Evolutionary conservation across 1,284 basidiomycete genomes (phyloP), one percentile per base, ranked within the genome.

Genomic region (Hypsizygus ulmarius): DNA sequence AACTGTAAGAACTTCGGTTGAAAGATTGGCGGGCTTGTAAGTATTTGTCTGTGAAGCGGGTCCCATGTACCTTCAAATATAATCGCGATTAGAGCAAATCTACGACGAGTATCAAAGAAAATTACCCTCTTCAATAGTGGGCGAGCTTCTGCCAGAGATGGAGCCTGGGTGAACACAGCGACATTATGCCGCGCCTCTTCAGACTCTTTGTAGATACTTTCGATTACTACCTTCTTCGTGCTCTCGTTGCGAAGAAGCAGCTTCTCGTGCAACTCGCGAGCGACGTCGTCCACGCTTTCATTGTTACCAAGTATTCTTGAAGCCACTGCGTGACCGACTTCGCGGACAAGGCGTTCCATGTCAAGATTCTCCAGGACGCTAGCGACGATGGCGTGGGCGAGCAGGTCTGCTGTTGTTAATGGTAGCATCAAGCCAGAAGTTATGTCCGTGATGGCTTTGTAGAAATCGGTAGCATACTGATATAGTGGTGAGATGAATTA

Each of bases 361-460:
- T 99, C 96, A 60, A 99, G 86, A 60, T 98, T 97, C 72, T 99
- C 96, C 18, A 98, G 79, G 25, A 98, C 96, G 59, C 92, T 93
- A 16, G 93, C 96, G 45, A 97, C 92, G 55, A 99, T 99, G 29
- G 96, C 97, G 64, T 97, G 93, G n/a, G 95, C 86, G 36, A 99
- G 82, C 19, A 98, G 81, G 64, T 94, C 90, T 25, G 96, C 97
- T 11, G 94, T 98, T 3, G 95, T 97, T 36, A 99, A 77, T 1
- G 96, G 97, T 5, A 99, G 81, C 87, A 98, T 95, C 47, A 95
- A 78, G 6, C 93, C 94, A 9, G 93, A 96, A 3, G 94, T 95
- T 64, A 97, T 93, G 60, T 82, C 81, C 34, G 90, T 92, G 58
- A 98, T 82, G 21, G 94, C 95, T 70, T 90, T 87, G 73, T 91